phyloP scores from a whole-genome alignment of 768 basidiomycete genomes.

The Lentinula boryana region DNA sequence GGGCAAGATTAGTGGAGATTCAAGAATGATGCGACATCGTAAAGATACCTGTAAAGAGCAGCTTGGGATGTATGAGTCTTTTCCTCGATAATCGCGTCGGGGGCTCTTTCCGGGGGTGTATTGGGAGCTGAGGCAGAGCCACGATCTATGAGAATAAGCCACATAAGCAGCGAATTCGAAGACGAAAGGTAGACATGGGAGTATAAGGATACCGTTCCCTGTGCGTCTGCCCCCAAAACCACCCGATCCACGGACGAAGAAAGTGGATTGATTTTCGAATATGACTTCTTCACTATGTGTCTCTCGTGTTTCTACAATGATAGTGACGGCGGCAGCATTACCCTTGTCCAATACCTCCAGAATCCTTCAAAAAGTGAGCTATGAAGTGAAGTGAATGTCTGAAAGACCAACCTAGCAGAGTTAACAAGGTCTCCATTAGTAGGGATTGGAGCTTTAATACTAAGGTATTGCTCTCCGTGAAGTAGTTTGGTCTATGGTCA shows the following conservation, averaged over 20 bases:
- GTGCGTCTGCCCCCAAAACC: constrained; percentile 90
- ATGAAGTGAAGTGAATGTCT: background rate
- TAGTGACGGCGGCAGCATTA: constrained; percentile 88
- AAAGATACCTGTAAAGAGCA: constrained; percentile 79
- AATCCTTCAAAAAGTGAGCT: constrained; percentile 32
- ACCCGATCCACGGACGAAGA: constrained; percentile 91
- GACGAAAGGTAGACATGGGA: background rate
- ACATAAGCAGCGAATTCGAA: background rate
- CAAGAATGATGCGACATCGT: background rate
- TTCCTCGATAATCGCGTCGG: constrained; percentile 87
- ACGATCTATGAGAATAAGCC: constrained; percentile 51
- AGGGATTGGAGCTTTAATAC: constrained; percentile 82
- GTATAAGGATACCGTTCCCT: constrained; percentile 53
- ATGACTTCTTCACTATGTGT: constrained; percentile 70
- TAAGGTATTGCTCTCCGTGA: constrained; percentile 94
- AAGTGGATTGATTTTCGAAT: constrained; percentile 89
- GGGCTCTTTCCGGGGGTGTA: constrained; percentile 69
- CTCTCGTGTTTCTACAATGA: constrained; percentile 74
- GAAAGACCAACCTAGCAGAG: constrained; percentile 50
- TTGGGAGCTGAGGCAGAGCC: constrained; percentile 85
- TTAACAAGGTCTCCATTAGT: constrained; percentile 77
- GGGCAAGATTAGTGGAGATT: background rate
- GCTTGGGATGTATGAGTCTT: constrained; percentile 79
- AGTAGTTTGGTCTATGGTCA: constrained; percentile 78
- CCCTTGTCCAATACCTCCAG: constrained; percentile 86